Conservation (phyloP, 1,284 basidiomycete species). For the Fomitopsis palustris region DNA sequence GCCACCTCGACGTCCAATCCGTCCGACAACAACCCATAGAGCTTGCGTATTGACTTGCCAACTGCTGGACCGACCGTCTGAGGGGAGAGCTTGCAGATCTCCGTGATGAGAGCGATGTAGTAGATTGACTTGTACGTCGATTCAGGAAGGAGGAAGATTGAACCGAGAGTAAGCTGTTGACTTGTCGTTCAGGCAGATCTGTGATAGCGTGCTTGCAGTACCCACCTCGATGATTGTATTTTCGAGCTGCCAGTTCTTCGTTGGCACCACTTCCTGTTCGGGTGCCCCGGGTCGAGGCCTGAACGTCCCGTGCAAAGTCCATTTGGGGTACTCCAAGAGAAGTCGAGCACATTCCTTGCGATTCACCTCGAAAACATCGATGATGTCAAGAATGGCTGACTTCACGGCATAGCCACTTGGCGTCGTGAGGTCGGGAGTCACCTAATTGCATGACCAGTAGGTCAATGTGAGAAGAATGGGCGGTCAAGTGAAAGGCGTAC, state of each 20-base stretch:
- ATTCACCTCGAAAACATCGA: constrained; percentile 95
- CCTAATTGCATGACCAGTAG: constrained; percentile 35
- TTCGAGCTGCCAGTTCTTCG: constrained; percentile 76
- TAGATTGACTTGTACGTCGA: constrained; percentile 80
- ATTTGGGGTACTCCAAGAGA: constrained; percentile 85
- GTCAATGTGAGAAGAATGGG: not conserved
- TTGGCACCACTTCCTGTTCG: constrained; percentile 43
- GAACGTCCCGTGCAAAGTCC: constrained; percentile 84
- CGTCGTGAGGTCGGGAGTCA: constrained; percentile 73
- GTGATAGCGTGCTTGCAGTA: not conserved
- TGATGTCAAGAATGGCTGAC: constrained; percentile 74
- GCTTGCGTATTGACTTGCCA: constrained; percentile 88
- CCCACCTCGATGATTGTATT: constrained; percentile 75
- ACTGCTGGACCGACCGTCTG: constrained; percentile 93
- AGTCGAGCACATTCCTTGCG: constrained; percentile 91
- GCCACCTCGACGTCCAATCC: constrained; percentile 85
- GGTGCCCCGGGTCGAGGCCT: constrained; percentile 63
- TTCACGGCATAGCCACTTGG: constrained; percentile 81
- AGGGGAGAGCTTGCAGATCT: constrained; percentile 91
- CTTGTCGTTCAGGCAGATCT: not conserved
- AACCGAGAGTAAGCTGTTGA: constrained; percentile 67
- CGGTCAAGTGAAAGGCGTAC: constrained; percentile 42
- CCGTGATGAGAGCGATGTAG: constrained; percentile 87
- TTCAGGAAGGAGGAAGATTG: constrained; percentile 76
- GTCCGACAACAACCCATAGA: constrained; percentile 76